These are phyloP conservation scores for Pisolithus thermaeus DNA, from an alignment of 1,284 basidiomycete species.

Conservation along the genomic window DNA sequence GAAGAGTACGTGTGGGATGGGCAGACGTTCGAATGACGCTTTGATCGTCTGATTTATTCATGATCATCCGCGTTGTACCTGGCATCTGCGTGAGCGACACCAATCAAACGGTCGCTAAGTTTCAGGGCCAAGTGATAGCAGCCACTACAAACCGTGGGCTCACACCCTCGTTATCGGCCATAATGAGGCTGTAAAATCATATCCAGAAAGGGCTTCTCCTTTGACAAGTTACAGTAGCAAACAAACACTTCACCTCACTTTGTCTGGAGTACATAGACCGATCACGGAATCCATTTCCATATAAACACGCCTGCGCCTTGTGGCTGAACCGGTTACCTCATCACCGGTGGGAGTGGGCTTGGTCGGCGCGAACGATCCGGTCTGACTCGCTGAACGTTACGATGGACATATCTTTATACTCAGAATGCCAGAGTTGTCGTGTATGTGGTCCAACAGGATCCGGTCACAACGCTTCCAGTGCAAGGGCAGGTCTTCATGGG, in stretches of 20 bases:
- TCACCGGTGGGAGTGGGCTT: neutral
- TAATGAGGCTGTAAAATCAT: neutral
- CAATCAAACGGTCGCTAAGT: neutral
- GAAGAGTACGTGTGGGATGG: conserved; percentile 65
- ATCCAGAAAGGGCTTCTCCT: neutral
- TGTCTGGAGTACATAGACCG: too few relatives aligned
- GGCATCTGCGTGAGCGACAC: too few relatives aligned
- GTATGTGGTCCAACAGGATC: too few relatives aligned
- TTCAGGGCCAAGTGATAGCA: neutral
- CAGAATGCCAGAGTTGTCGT: neutral
- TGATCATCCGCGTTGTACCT: neutral
- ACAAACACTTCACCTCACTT: too few relatives aligned
- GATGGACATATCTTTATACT: neutral
- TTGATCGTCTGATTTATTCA: neutral
- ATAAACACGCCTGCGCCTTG: too few relatives aligned
- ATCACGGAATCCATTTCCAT: too few relatives aligned
- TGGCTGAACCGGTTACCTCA: too few relatives aligned
- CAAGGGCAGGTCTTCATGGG: too few relatives aligned
- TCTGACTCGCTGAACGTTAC: neutral
- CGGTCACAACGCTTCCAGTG: too few relatives aligned
- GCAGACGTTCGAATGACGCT: conserved; percentile 23
- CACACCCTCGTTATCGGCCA: neutral
- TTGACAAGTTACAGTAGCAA: neutral
- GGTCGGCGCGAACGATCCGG: neutral
- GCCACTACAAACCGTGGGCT: neutral